A percentile compares a stretch with the other conserved stretches of the same genome.
phyloP scores from a whole-genome alignment of 2,329 filamentous ascomycete genomes.

The Chaetomium globosum region DNA sequence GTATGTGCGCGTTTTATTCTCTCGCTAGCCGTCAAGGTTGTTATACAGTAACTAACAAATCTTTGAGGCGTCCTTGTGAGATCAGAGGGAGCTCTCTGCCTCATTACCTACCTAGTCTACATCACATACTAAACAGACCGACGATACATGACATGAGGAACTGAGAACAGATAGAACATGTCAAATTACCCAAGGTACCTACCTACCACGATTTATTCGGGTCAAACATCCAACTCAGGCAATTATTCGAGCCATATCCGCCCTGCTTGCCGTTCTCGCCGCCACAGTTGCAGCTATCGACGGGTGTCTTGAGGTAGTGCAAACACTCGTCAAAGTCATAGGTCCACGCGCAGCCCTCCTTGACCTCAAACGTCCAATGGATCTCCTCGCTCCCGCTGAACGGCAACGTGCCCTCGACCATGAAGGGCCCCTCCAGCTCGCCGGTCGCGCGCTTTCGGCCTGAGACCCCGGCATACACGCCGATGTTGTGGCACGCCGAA shows the following conservation, averaged over 20 bases:
- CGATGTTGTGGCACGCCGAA: not conserved
- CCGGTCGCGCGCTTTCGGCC: constrained; percentile 1
- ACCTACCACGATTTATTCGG: constrained; percentile 9
- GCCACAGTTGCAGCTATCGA: constrained; percentile 15
- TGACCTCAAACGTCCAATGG: constrained; percentile 2
- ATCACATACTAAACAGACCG: too few species aligned
- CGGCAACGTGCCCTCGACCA: not conserved
- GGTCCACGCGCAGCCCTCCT: constrained; percentile 16
- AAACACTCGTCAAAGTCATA: constrained; percentile 12
- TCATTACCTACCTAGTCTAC: too few species aligned
- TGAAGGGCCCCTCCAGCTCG: constrained; percentile 1
- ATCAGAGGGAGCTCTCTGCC: too few species aligned
- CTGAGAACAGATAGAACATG: too few species aligned
- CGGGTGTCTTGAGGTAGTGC: constrained; percentile 7
- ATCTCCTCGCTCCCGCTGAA: constrained; percentile 9
- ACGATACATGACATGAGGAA: too few species aligned
- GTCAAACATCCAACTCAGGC: constrained; percentile 8
- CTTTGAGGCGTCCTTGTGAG: too few species aligned
- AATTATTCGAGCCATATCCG: constrained; percentile 1
- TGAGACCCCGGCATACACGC: not conserved
- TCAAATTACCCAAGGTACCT: too few species aligned
- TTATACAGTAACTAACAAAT: too few species aligned
- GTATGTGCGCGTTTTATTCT: too few species aligned
- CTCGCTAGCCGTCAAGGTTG: too few species aligned
- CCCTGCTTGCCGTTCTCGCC: constrained; percentile 18